A percentile compares a stretch with the other conserved stretches of the same genome.
These are phyloP conservation scores for Infundibulicybe gibba DNA, from an alignment of 768 basidiomycete species.

Conservation along the genomic window DNA sequence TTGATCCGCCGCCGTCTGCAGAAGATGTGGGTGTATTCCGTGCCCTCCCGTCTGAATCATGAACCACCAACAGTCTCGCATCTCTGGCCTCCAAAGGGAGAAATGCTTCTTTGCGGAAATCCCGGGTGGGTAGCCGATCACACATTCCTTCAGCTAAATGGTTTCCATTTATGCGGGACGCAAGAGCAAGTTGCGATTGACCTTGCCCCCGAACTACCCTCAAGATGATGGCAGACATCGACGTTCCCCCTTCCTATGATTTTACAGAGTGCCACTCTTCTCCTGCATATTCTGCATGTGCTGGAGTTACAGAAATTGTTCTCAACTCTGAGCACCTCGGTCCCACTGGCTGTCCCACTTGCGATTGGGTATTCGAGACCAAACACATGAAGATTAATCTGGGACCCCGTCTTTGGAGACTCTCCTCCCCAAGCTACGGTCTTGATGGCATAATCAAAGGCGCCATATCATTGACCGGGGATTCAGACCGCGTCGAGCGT, in stretches of 20 bases:
- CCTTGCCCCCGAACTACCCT: not conserved
- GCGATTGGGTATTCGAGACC: slow-evolving; percentile 32
- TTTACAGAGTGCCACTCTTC: slow-evolving; percentile 5
- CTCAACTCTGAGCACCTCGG: slow-evolving; percentile 24
- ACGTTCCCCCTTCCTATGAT: slow-evolving; percentile 7
- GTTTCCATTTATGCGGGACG: too few relatives aligned
- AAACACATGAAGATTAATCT: slow-evolving; percentile 37
- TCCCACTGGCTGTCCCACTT: slow-evolving; percentile 19
- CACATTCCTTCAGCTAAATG: too few relatives aligned
- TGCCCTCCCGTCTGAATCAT: too few relatives aligned
- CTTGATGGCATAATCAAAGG: slow-evolving; percentile 37
- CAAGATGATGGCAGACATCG: slow-evolving; percentile 1
- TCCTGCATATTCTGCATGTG: slow-evolving; percentile 21
- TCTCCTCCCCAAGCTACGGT: slow-evolving; percentile 38
- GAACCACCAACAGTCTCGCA: too few relatives aligned
- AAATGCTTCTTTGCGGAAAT: too few relatives aligned
- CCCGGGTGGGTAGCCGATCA: too few relatives aligned
- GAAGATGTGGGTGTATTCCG: too few relatives aligned
- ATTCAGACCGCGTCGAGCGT: slow-evolving; percentile 29
- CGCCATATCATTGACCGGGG: slow-evolving; percentile 25
- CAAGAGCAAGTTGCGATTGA: not conserved
- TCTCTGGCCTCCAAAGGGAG: too few relatives aligned
- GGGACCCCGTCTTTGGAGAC: slow-evolving; percentile 33
- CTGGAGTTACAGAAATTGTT: slow-evolving; percentile 28
- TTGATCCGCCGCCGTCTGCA: too few relatives aligned